Evolutionary conservation across 352 stramenopile species (phyloP), one percentile per base, ranked within the genome.

Genomic region (Phytopythium vexans): DNA sequence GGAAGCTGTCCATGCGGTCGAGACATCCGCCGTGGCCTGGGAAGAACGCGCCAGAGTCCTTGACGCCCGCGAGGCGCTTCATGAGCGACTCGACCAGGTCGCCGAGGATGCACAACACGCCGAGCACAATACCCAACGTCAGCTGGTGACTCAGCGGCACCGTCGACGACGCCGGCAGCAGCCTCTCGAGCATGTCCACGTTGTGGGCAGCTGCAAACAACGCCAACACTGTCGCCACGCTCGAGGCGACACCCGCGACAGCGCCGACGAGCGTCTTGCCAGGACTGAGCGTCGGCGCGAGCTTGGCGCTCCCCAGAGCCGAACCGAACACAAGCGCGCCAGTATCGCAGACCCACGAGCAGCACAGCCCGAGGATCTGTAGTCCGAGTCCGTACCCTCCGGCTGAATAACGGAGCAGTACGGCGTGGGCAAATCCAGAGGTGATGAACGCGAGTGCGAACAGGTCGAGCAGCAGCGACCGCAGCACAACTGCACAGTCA

Each of bases 1-100:
- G 65, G 27, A 92, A 77, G 62, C 78, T 89, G 56, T 89, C 78
- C 77, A 89, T 88, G 58, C 82, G 82, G 47, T 92, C 82, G 36
- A 92, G 82, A 53, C 74, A 87, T 14, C 82, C 82, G 39, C 82
- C 82, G 49, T 92, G 82, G 37, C 82, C 82, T 3, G 82, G 82
- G 45, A 92, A 89, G 49, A 92, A 77, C 33, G 64, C 32, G 14
- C 82, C 80, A 16, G 77, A 89, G 64, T 89, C 80, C 56, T 88
- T 92, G 9, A 88, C 68, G 39, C 74, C 62, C 14, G 78, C 78
- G 15, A 86, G 70, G 35, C 82, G 82, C 64, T 92, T 92, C 37
- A 86, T 41, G 9, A 73, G 82, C 39, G 78, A 89, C 63, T 92
- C 82, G 15, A 82, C 56, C 7, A 90, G 60, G 54, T 90, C 77